Conservation (phyloP, 2,329 filamentous ascomycete species). For the Ceratocystis destructans region DNA sequence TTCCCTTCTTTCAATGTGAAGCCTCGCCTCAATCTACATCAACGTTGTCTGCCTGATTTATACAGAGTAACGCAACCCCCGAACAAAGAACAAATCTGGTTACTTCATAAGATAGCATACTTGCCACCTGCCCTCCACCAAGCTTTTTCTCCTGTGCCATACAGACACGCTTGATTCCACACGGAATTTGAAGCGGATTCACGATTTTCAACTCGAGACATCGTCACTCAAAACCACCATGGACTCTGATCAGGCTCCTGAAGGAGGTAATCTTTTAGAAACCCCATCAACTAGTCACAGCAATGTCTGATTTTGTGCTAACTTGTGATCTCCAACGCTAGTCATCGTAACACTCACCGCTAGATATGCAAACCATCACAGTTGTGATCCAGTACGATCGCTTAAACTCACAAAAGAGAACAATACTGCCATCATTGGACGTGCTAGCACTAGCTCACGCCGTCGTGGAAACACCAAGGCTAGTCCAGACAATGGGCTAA, state of each 20-base stretch:
- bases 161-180: background rate
- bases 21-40: background rate
- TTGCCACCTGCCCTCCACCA: no score
- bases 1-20: no score
- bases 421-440: slow-evolving; percentile 11
- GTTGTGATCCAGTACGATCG: background rate
- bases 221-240: background rate
- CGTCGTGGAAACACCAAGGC: slow-evolving; percentile 3
- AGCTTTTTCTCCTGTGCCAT: no score
- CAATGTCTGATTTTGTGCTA: background rate
- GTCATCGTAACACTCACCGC: background rate
- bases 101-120: background rate
- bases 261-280: background rate
- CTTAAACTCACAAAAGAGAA: slow-evolving; percentile 12
- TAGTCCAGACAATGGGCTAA: slow-evolving; percentile 13
- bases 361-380: slow-evolving; percentile 5
- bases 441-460: slow-evolving; percentile 16
- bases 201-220: background rate
- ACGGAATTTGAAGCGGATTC: background rate
- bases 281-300: background rate
- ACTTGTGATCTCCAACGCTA: background rate
- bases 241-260: background rate
- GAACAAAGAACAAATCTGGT: background rate
- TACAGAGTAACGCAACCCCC: background rate
- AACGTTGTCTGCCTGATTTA: slow-evolving; percentile 2